phyloP scores from a whole-genome alignment of 441 rosid genomes.

The Pelargonium fulgidum region DNA sequence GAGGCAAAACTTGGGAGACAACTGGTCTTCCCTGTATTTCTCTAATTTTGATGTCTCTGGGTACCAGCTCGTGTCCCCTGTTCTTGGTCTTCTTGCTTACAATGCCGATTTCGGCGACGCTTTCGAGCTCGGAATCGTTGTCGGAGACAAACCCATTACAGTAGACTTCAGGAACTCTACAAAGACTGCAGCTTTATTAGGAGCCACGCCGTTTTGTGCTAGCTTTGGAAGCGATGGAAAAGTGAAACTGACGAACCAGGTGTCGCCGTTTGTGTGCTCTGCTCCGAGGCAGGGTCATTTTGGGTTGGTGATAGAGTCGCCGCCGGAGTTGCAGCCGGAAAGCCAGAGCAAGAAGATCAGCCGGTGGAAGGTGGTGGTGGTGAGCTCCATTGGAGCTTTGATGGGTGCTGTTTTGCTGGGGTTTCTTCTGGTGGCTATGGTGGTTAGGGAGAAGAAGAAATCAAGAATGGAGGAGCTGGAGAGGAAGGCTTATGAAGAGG shows the following conservation, averaged over 20 bases:
- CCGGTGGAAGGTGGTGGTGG: constrained; percentile 76
- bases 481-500: constrained; percentile 88
- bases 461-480: constrained; percentile 76
- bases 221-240: constrained; percentile 52
- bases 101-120: constrained; percentile 46
- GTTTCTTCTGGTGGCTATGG: constrained; percentile 68
- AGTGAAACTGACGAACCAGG: constrained; percentile 40
- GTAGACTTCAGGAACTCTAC: constrained; percentile 42
- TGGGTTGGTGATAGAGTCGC: constrained; percentile 41
- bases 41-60: constrained; percentile 59
- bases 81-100: constrained; percentile 69
- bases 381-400: constrained; percentile 62
- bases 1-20: constrained; percentile 57
- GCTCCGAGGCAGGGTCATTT: constrained; percentile 66
- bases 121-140: constrained; percentile 47
- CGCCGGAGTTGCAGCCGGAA: constrained; percentile 25
- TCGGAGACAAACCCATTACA: constrained; percentile 46
- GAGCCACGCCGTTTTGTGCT: constrained; percentile 48
- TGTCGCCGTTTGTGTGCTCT: constrained; percentile 44
- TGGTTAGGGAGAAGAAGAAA: constrained; percentile 77
- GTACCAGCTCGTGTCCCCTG: constrained; percentile 67
- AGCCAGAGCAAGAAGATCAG: constrained; percentile 37
- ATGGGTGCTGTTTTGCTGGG: constrained; percentile 55
- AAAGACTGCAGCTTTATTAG: constrained; percentile 18
- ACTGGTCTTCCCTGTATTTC: constrained; percentile 65